A percentile compares a stretch with the other conserved stretches of the same genome.
phyloP scores from a whole-genome alignment of 768 basidiomycete genomes.

The Hericium rajendrae region DNA sequence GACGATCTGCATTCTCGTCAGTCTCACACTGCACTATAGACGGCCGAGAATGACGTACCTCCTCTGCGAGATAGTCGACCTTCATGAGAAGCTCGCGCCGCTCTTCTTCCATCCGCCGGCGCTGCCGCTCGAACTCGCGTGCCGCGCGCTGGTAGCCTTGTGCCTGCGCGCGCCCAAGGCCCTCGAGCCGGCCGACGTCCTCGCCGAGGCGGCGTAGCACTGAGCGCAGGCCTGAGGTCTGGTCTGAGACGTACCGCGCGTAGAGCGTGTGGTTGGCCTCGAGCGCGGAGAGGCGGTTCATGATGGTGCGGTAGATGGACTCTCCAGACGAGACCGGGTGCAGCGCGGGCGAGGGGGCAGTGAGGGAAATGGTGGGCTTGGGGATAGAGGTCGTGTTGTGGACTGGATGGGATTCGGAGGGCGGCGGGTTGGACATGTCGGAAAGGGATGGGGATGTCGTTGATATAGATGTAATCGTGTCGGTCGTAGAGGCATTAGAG shows the following conservation, averaged over 20 bases:
- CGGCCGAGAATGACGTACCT: constrained; percentile 38
- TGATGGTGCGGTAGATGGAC: constrained; percentile 93
- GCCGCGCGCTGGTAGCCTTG: constrained; percentile 55
- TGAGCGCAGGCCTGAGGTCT: constrained; percentile 65
- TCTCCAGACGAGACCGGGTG: constrained; percentile 37
- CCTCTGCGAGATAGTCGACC: constrained; percentile 68
- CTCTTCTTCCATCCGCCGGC: constrained; percentile 58
- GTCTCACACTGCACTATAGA: background rate
- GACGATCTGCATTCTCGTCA: constrained; percentile 41
- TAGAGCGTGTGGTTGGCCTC: constrained; percentile 85
- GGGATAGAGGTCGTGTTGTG: constrained; percentile 1
- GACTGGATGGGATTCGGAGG: background rate
- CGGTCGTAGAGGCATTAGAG: background rate
- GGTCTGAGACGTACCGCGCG: constrained; percentile 82
- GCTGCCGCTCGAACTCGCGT: constrained; percentile 60
- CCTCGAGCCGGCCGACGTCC: constrained; percentile 70
- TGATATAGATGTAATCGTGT: constrained; percentile 7
- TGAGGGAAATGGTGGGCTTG: constrained; percentile 1
- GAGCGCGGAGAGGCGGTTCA: constrained; percentile 79
- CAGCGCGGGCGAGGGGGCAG: constrained; percentile 6
- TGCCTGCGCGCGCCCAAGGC: constrained; percentile 60
- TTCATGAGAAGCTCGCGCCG: constrained; percentile 57
- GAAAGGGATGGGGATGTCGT: background rate
- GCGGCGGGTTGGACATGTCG: constrained; percentile 8
- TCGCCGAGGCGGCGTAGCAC: constrained; percentile 66